These are phyloP conservation scores for Quercus lobata DNA, from an alignment of 331 rosid species.

Conservation along the genomic window DNA sequence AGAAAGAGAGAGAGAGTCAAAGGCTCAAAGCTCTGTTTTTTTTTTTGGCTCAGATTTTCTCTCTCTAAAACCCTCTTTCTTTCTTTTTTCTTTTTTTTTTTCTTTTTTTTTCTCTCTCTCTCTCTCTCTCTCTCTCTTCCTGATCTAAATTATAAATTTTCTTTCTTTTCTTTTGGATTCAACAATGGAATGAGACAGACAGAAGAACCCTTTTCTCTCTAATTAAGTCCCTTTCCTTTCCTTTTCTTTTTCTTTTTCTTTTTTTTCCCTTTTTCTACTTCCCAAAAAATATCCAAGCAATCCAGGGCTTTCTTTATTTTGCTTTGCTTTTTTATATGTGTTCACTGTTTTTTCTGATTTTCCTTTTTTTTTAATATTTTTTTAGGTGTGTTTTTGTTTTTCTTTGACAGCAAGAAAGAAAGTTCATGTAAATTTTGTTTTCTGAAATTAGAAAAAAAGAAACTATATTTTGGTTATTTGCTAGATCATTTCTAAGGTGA, in stretches of 20 bases:
- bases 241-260: not conserved
- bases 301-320: not conserved
- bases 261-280: not conserved
- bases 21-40: slow-evolving; percentile 13
- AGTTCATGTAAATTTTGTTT: not conserved
- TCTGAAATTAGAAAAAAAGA: not conserved
- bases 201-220: not conserved
- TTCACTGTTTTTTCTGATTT: not conserved
- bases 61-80: slow-evolving; percentile 14
- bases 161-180: slow-evolving; percentile 1
- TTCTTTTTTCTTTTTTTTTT: not conserved
- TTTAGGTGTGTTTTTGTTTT: not conserved
- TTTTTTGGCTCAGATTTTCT: slow-evolving; percentile 11
- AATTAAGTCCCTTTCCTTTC: not conserved
- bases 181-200: slow-evolving; percentile 2
- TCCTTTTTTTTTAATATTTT: not conserved
- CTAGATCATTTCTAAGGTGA: not conserved
- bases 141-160: not conserved
- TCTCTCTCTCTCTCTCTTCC: not conserved
- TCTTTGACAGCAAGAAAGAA: not conserved
- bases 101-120: not conserved
- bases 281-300: not conserved
- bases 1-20: too few species aligned
- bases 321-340: not conserved
- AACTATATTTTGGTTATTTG: too few species aligned